These are phyloP conservation scores for Salix koriyanagi DNA, from an alignment of 345 rosid genomes.

Conservation along the genomic window DNA sequence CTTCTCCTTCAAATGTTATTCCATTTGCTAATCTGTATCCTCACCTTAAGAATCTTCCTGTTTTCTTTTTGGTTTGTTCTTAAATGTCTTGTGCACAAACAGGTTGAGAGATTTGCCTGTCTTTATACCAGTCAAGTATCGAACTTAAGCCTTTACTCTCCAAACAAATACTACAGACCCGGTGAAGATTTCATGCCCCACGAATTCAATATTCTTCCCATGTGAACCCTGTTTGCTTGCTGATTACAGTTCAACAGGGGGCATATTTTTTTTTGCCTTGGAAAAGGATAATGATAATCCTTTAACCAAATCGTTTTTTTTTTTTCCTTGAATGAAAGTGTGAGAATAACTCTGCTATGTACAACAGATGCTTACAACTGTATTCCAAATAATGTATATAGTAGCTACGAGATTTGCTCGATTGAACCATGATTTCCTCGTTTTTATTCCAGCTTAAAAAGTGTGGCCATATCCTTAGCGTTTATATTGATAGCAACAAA, in stretches of 20 bases:
- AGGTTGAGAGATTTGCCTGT: slow-evolving; percentile 99
- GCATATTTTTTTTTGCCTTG: neutral
- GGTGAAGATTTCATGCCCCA: slow-evolving; percentile 96
- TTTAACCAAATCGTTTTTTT: too few species aligned
- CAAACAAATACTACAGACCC: slow-evolving; percentile 88
- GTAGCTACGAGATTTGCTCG: too few species aligned
- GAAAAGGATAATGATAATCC: neutral
- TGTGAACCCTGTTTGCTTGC: slow-evolving; percentile 23
- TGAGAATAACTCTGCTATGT: too few species aligned
- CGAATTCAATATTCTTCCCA: slow-evolving; percentile 68
- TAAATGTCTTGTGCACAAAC: slow-evolving; percentile 1
- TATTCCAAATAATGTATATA: too few species aligned
- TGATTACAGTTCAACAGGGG: neutral
- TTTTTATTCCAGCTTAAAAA: too few species aligned
- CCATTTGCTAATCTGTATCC: neutral
- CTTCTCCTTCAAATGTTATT: neutral
- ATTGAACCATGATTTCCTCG: too few species aligned
- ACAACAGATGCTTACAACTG: too few species aligned
- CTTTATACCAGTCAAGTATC: slow-evolving; percentile 92
- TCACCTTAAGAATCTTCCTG: neutral
- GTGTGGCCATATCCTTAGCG: too few species aligned
- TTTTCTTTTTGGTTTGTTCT: neutral
- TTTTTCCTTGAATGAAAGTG: too few species aligned
- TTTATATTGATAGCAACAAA: too few species aligned
- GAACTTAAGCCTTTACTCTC: slow-evolving; percentile 82